Percentiles rank a stretch among this genome's conserved stretches.
Evolutionary conservation across 768 basidiomycete species (phyloP).

Genomic region (Russula olivacea): DNA sequence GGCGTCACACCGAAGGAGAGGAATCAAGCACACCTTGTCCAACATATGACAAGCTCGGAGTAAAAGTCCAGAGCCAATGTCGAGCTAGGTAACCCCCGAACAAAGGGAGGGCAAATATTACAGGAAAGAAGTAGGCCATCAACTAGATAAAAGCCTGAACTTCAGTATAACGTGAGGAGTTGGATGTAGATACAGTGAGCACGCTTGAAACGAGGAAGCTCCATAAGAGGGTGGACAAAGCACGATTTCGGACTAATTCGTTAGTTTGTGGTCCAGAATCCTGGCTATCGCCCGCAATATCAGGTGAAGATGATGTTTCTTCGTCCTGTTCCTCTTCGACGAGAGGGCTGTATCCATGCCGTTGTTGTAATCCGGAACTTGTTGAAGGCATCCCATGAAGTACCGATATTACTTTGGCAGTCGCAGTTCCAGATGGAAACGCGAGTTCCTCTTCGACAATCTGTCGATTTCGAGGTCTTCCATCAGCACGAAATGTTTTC

Average conservation of each 20-base stretch:
- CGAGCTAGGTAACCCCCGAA: slow-evolving; percentile 79
- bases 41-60: slow-evolving; percentile 86
- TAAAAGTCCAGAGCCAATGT: slow-evolving; percentile 91
- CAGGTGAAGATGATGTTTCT: slow-evolving; percentile 19
- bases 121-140: slow-evolving; percentile 82
- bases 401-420: slow-evolving; percentile 90
- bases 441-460: slow-evolving; percentile 91
- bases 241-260: slow-evolving; percentile 52
- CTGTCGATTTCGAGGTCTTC: slow-evolving; percentile 34
- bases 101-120: slow-evolving; percentile 79
- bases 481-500: background rate
- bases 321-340: slow-evolving; percentile 34
- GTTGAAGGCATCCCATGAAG: slow-evolving; percentile 69
- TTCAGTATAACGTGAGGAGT: slow-evolving; percentile 4
- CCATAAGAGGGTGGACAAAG: slow-evolving; percentile 71
- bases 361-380: slow-evolving; percentile 47
- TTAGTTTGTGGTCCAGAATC: slow-evolving; percentile 33
- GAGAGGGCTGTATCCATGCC: slow-evolving; percentile 50
- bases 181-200: slow-evolving; percentile 60
- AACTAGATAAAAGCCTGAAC: slow-evolving; percentile 44
- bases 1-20: background rate
- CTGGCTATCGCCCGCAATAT: slow-evolving; percentile 25
- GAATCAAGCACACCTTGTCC: slow-evolving; percentile 61
- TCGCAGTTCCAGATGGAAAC: slow-evolving; percentile 94
- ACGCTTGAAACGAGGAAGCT: slow-evolving; percentile 72